Evolutionary conservation across 371 early-diverging fungal species (phyloP).

Genomic region (Apophysomyces sp.): DNA sequence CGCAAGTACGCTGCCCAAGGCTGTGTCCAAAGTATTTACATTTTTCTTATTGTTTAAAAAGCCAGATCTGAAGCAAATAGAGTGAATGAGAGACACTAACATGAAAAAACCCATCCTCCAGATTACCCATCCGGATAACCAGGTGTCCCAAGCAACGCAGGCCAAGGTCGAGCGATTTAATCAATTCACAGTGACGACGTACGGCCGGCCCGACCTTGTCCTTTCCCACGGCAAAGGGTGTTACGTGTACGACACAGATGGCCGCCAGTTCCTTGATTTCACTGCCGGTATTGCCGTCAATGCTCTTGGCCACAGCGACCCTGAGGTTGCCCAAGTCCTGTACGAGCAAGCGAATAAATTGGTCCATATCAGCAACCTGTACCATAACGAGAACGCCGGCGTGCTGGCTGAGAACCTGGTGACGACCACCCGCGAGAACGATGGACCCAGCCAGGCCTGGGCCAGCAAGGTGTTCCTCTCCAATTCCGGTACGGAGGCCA

Average conservation of each 20-base stretch:
- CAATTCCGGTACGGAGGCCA: constrained; percentile 93
- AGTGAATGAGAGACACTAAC: neutral
- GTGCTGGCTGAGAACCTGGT: constrained; percentile 72
- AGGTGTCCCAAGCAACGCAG: constrained; percentile 35
- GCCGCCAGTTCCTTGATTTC: constrained; percentile 80
- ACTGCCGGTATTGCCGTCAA: constrained; percentile 91
- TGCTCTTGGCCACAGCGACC: constrained; percentile 85
- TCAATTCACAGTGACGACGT: constrained; percentile 65
- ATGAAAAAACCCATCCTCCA: too few relatives aligned
- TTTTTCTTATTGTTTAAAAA: too few relatives aligned
- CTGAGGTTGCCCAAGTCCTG: constrained; percentile 65
- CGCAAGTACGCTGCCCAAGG: neutral
- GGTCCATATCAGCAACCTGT: constrained; percentile 84
- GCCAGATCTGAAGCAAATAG: too few relatives aligned
- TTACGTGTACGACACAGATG: constrained; percentile 72
- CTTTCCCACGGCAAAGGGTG: constrained; percentile 77
- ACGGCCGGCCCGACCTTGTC: constrained; percentile 63
- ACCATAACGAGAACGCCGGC: constrained; percentile 77
- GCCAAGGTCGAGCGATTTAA: constrained; percentile 42
- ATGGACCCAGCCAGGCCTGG: constrained; percentile 26
- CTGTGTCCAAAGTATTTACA: neutral
- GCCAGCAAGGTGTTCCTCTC: constrained; percentile 78
- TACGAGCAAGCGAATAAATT: constrained; percentile 78
- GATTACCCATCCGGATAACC: constrained; percentile 55
- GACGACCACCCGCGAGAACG: constrained; percentile 52